These are phyloP conservation scores for Escovopsis sp. DNA, from an alignment of 2,329 filamentous ascomycete genomes.

Conservation along the genomic window DNA sequence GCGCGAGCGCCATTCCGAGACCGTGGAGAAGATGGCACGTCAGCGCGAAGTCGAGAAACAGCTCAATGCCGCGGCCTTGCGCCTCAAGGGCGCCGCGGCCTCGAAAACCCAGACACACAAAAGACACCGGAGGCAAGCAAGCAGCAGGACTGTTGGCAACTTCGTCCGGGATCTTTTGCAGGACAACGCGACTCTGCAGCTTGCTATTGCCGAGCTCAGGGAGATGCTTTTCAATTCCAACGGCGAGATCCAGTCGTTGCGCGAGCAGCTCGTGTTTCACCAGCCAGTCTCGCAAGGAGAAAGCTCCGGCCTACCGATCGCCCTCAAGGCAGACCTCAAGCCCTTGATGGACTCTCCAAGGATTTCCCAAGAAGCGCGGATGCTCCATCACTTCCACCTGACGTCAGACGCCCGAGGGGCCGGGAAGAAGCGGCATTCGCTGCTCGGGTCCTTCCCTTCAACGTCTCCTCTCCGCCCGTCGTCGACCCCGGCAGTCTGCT, in stretches of 20 bases:
- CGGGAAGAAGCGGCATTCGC: conserved; percentile 56
- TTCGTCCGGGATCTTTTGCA: conserved; percentile 92
- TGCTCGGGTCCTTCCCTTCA: conserved; percentile 47
- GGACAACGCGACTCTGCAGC: conserved; percentile 86
- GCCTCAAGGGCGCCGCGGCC: conserved; percentile 68
- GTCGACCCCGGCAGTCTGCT: conserved; percentile 20
- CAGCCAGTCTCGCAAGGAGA: conserved; percentile 44
- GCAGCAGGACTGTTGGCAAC: conserved; percentile 68
- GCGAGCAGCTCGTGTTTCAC: conserved; percentile 68
- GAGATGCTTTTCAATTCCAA: conserved; percentile 87
- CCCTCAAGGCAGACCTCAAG: conserved; percentile 58
- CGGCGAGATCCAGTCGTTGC: conserved; percentile 76
- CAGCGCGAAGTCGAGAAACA: conserved; percentile 71
- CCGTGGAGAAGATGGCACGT: conserved; percentile 69
- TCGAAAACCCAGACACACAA: conserved; percentile 47
- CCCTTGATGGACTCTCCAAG: conserved; percentile 22
- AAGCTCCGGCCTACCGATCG: conserved; percentile 27
- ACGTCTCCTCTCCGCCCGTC: conserved; percentile 21
- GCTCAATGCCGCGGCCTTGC: conserved; percentile 60
- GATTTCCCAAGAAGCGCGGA: conserved; percentile 61
- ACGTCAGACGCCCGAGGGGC: conserved; percentile 46
- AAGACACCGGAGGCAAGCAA: conserved; percentile 35
- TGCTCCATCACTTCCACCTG: conserved; percentile 85
- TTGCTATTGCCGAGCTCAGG: conserved; percentile 78
- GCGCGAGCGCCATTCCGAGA: conserved; percentile 63